Base-by-base conservation (phyloP, 352 stramenopile genomes). In the Pythium guiyangense region DNA sequence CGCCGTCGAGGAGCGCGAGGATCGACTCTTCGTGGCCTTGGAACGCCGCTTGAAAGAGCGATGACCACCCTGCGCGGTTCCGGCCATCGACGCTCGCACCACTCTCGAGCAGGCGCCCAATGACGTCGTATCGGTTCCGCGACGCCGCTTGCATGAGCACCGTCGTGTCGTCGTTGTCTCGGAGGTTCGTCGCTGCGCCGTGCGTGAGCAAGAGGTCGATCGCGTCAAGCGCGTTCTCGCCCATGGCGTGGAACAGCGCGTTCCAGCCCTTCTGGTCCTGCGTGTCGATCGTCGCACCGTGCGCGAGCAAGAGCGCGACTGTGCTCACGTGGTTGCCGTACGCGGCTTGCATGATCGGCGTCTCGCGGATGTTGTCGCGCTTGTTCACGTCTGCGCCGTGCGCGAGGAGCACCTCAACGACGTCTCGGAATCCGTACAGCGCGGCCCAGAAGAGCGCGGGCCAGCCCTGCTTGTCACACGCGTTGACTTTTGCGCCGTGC, bases 261-360 rank as follows among this genome's bases (percentile, higher is more conserved):
- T 35, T 62, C 56, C 56, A 62, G 22, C 56, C 48, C 11, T 62
- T 52, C 20, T 45, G 40, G 48, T 62, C 49, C 17, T 34, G 27
- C 15, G 47, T 39, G 45, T 62, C 56, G 20, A 62, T 46, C 12
- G 42, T n/a, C 2, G 56, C 56, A 5, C 56, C 48, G 20, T 50
- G 37, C 26, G 26, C 29, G 3, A 62, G 40, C 35, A 62, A 17
- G 12, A 55, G 9, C 2, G 18, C 37, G 48, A 55, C 56, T 9
- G 47, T 14, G 6, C 12, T 17, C 22, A 20, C n/a, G 42, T 62
- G 56, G 25, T 60, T 53, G 34, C 34, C 42, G 46, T 60, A 60
- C 14, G 54, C 46, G 18, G 54, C 54, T 12, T 60, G 54, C 54
- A 60, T 60, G 45, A 60, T 53, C n/a, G 56, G 37, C n/a, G 56